Percentiles rank a stretch among this genome's conserved stretches.
These are phyloP conservation scores for Sinapis alba DNA, from an alignment of 441 rosid genomes.

Conservation along the genomic window DNA sequence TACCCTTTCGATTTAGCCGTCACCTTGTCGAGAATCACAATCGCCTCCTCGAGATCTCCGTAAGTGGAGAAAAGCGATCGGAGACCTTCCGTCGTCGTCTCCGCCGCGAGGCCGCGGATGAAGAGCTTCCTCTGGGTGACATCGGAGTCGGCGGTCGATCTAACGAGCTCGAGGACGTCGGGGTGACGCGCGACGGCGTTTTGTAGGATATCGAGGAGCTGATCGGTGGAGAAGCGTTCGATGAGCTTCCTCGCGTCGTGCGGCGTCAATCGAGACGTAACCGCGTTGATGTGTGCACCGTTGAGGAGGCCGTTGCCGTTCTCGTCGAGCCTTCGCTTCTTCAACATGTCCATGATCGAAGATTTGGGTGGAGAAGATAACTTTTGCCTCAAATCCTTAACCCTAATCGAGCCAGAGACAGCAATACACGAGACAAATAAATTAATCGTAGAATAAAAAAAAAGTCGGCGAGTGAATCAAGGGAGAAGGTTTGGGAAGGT, in stretches of 20 bases:
- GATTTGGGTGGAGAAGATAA: not conserved
- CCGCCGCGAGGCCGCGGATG: slow-evolving; percentile 88
- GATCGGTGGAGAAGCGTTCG: slow-evolving; percentile 71
- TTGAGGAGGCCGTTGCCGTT: slow-evolving; percentile 45
- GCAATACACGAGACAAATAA: not conserved
- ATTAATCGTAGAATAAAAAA: not conserved
- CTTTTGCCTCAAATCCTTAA: slow-evolving; percentile 22
- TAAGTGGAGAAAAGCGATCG: slow-evolving; percentile 63
- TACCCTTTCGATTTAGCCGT: slow-evolving; percentile 90
- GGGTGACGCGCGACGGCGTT: slow-evolving; percentile 57
- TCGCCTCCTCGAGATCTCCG: slow-evolving; percentile 88
- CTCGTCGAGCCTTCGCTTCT: slow-evolving; percentile 86
- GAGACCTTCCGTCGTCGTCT: slow-evolving; percentile 79
- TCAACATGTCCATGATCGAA: slow-evolving; percentile 58
- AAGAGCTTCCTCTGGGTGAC: slow-evolving; percentile 86
- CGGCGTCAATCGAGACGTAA: slow-evolving; percentile 43
- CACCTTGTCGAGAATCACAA: slow-evolving; percentile 77
- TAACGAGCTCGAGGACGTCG: slow-evolving; percentile 63
- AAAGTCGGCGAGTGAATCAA: not conserved
- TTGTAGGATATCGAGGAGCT: slow-evolving; percentile 76
- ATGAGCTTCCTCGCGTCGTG: slow-evolving; percentile 72
- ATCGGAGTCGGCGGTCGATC: slow-evolving; percentile 71
- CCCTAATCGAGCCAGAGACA: slow-evolving; percentile 25
- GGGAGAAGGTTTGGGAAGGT: not conserved
- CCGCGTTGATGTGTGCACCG: not conserved